Conservation (phyloP, 2,329 filamentous ascomycete species). For the Rosellinia necatrix region DNA sequence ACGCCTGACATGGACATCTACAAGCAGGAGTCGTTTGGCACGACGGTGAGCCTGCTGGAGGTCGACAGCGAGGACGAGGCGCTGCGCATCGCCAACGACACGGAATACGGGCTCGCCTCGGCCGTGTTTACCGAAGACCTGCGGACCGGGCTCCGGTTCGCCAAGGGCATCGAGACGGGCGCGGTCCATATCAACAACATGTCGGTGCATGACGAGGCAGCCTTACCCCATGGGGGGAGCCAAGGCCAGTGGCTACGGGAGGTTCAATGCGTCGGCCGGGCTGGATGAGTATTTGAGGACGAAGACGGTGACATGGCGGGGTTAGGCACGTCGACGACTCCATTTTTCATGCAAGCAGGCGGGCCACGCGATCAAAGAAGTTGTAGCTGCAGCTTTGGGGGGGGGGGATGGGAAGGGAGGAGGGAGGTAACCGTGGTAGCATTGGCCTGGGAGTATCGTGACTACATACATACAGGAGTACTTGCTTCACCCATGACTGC, state of each 20-base stretch:
- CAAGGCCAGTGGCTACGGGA: conserved; percentile 49
- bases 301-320: conserved; percentile 42
- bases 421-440: too few species aligned
- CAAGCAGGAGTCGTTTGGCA: conserved; percentile 69
- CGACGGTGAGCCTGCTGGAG: conserved; percentile 63
- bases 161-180: conserved; percentile 61
- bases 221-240: conserved; percentile 49
- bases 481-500: too few species aligned
- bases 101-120: conserved; percentile 68
- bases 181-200: conserved; percentile 51
- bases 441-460: too few species aligned
- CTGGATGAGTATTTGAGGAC: conserved; percentile 41
- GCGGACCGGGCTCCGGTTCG: conserved; percentile 55
- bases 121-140: conserved; percentile 69
- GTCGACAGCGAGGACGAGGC: conserved; percentile 67
- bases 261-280: conserved; percentile 43
- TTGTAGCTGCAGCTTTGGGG: too few species aligned
- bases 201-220: conserved; percentile 49
- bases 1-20: conserved; percentile 70
- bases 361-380: background rate
- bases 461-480: too few species aligned
- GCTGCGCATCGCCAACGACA: conserved; percentile 68
- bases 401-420: too few species aligned
- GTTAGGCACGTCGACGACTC: conserved; percentile 23
- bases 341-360: conserved; percentile 6